Evolutionary conservation across 257 asterid species (phyloP), one percentile per base, ranked within the genome.

Genomic region (Nicotiana benthamiana): DNA sequence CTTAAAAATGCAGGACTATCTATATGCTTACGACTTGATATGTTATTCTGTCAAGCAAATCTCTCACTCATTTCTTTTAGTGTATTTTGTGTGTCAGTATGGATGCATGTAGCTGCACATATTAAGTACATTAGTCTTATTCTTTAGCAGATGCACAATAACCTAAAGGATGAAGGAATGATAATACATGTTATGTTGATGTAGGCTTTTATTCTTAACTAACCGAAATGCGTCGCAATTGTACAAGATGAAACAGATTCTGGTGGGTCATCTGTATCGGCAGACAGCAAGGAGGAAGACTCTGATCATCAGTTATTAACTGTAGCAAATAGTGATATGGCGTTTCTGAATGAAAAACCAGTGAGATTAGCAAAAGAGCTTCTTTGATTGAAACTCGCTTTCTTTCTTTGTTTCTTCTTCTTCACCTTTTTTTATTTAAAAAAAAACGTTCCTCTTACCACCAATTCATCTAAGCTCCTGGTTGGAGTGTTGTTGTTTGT

Each of bases 311-410:
- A 93, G 80, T 90, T 94, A 74, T 87, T 91, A 61, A 87, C 88
- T 26, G 80, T 88, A 34, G 89, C 88, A 30, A 86, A 88, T 86
- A 90, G 97, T 64, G 92, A 91, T 75, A 83, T 93, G 56, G 91
- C 97, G 26, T 93, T 90, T 83, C 87, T 94, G 87, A 87, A 93
- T 83, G 97, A 93, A 80, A 90, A 90, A 84, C 93, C 97, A 8
- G 92, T 94, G 80, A 90, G 87, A 90, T 86, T 93, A 80, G 89
- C 96, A 83, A 87, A 87, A 87, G 98, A 94, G 83, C 82, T 80
- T 68, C 90, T 82, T 81, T 92, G 89, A 91, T 79, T 62, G 79
- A 7, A 16, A 18, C 51, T 32, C 9, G 6, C 15, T 15, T 66
- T 51, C 56, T 51, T 72, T 79, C 15, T 75, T 52, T 65, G 12